Evolutionary conservation across 176 grass and related monocot species (phyloP), one percentile per base, ranked within the genome.

Genomic region (Raddia distichophylla): DNA sequence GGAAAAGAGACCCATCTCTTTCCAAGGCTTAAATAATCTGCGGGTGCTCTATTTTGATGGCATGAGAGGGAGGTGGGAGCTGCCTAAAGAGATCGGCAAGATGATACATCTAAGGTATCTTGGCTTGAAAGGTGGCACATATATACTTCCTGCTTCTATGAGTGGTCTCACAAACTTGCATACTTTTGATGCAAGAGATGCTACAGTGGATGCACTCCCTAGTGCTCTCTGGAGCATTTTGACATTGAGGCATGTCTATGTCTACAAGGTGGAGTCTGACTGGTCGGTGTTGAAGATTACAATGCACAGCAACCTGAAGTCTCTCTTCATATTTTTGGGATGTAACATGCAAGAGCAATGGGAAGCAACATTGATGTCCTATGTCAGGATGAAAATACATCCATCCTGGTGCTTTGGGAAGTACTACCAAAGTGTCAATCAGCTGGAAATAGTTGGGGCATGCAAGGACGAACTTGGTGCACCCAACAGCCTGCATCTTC

Each of bases 91-190:
- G 73, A 75, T 75, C 33, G 19, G 73, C 11, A 0, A 10, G 1
- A 75, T 75, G 73, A n/a, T 75, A 45, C 73, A 75, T 20, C 73
- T 75, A 12, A 75, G 73, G 55, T 75, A 75, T 5, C 73, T 76
- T 32, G 73, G 73, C 56, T 60, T 76, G 56, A 76, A 60, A 76
- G 56, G 73, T 10, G 73, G 40, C 56, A 60, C 73, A 16, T 76
- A 76, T 60, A 19, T 76, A 60, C n/a, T 60, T 47, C 73, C 40
- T 47, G 56, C 40, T 46, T 0, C 73, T 59, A 19, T 76, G 6
- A 16, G 56, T 27, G 59, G 59, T 45, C 73, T 75, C 5, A 19
- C 73, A 46, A 75, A 76, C 73, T 10, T 76, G 73, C 73, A 60
- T 27, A 76, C 55, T 76, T 76, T 76, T 76, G 73, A 76, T 46